Conservation (phyloP, 1,284 basidiomycete species). For the Macrocystidia cucumis region DNA sequence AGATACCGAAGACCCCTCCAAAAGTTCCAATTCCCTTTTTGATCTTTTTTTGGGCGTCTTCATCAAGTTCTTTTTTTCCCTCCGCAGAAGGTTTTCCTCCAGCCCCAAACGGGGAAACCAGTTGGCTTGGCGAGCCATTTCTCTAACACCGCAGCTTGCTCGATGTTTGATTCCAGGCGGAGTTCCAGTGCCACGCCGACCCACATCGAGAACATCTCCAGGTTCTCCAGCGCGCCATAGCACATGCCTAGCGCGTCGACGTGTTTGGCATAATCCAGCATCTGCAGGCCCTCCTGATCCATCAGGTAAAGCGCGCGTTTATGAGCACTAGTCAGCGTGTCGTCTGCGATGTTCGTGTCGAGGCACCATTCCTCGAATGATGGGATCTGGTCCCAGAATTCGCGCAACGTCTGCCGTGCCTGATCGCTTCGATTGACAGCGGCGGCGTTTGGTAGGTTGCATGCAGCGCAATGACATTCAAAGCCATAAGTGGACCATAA, state of each 20-base stretch:
- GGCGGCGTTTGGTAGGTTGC: constrained; percentile 16
- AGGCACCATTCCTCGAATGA: constrained; percentile 29
- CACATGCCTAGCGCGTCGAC: constrained; percentile 32
- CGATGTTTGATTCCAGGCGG: constrained; percentile 12
- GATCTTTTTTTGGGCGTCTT: no score
- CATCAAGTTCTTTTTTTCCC: no score
- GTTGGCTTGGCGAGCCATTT: constrained; percentile 27
- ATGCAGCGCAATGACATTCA: constrained; percentile 27
- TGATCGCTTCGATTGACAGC: constrained; percentile 18
- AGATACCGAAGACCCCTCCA: no score
- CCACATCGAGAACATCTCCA: constrained; percentile 26
- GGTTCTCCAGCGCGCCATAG: constrained; percentile 30
- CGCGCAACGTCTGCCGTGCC: constrained; percentile 17
- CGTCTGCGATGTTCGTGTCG: constrained; percentile 17
- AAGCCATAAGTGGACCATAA: constrained; percentile 26
- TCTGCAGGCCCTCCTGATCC: constrained; percentile 19
- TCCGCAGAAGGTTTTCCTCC: constrained; percentile 23
- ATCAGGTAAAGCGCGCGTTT: constrained; percentile 21
- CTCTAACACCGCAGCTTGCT: constrained; percentile 20
- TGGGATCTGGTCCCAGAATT: constrained; percentile 17
- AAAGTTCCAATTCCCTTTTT: no score
- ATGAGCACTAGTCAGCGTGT: constrained; percentile 25
- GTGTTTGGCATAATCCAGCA: constrained; percentile 22
- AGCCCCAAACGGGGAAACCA: constrained; percentile 31
- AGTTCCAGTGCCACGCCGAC: constrained; percentile 17